These are phyloP conservation scores for Ascosphaera pollenicola DNA, from an alignment of 2,329 filamentous ascomycete species.

Conservation along the genomic window DNA sequence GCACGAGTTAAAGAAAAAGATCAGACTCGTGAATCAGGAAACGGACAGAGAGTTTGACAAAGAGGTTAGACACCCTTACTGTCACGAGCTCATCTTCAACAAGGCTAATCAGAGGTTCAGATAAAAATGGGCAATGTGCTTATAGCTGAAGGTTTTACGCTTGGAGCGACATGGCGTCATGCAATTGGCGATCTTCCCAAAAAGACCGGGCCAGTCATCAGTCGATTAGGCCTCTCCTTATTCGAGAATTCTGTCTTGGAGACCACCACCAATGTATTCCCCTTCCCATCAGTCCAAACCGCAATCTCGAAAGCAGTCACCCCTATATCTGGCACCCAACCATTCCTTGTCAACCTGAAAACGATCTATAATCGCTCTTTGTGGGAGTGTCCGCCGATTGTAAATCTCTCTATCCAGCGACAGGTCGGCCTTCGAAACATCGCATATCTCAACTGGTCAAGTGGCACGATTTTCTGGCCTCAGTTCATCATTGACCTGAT, in stretches of 20 bases:
- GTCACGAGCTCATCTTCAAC: neutral
- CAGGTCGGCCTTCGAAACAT: slow-evolving; percentile 12
- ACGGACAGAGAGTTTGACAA: slow-evolving; percentile 8
- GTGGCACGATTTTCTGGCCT: slow-evolving; percentile 17
- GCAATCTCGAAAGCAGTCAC: slow-evolving; percentile 12
- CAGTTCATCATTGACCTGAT: slow-evolving; percentile 8
- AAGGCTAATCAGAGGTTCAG: slow-evolving; percentile 9
- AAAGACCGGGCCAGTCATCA: slow-evolving; percentile 5
- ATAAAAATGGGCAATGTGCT: slow-evolving; percentile 11
- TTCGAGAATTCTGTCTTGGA: slow-evolving; percentile 12
- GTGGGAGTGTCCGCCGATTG: slow-evolving; percentile 9
- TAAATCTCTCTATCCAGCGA: slow-evolving; percentile 14
- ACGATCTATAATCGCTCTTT: slow-evolving; percentile 12
- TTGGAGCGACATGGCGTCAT: slow-evolving; percentile 14
- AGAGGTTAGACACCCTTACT: slow-evolving; percentile 7
- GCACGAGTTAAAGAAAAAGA: slow-evolving; percentile 7
- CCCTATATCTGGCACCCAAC: slow-evolving; percentile 13
- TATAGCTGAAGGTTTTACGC: slow-evolving; percentile 10
- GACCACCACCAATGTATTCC: slow-evolving; percentile 12
- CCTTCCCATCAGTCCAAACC: slow-evolving; percentile 11
- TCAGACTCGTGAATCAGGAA: slow-evolving; percentile 10
- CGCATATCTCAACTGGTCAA: slow-evolving; percentile 16
- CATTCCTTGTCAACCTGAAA: slow-evolving; percentile 12
- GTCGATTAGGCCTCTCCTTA: slow-evolving; percentile 11
- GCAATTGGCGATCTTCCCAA: slow-evolving; percentile 5